Base-by-base conservation (phyloP, 352 stramenopile genomes). In the Pythium brachiatum region DNA sequence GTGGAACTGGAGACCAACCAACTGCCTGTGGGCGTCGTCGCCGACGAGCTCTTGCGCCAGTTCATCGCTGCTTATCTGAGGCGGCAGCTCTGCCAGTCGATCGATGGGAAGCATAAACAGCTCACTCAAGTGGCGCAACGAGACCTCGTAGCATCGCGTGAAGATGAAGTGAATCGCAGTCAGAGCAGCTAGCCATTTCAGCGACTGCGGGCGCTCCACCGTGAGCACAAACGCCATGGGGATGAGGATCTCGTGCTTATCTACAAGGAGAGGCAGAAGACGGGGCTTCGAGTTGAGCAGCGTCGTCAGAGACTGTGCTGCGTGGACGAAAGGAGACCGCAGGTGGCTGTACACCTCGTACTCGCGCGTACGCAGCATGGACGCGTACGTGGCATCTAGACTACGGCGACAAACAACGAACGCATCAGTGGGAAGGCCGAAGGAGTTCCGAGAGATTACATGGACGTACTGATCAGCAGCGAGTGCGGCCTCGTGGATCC, bases 141-240 rank as follows among this genome's bases (percentile, higher is more conserved):
- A 59, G 47, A 64, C 51, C 2, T 46, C 31, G 11, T 46, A 54
- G 26, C 39, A 55, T 15, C 39, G 38, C 12, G 9, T 62, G 34
- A 85, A 76, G 9, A 86, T 66, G 26, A 75, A 83, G 32, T 81
- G 71, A 29, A 89, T 69, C 16, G 74, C 76, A 21, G 81, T 76
- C 8, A 76, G 70, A 1, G 79, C 81, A 0, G 79, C 75, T 8
- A 75, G 69, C 81, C 83, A 90, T 66, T 89, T 90, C 11, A 91
- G 66, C 7, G 80, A 89, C 12, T 73, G 66, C 3, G 70, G 52
- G 1, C 75, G 80, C 36, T 88, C 73, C 16, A 76, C 55, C 20
- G 86, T 69, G 31, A 93, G 62, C 0, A 77, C 73, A 47, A 90
- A 90, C 7, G 83, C 64, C 16, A 91, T 60, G 16, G 79, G 72